Base-by-base conservation (phyloP, 2,329 filamentous ascomycete genomes). In the Penicillium sp. region DNA sequence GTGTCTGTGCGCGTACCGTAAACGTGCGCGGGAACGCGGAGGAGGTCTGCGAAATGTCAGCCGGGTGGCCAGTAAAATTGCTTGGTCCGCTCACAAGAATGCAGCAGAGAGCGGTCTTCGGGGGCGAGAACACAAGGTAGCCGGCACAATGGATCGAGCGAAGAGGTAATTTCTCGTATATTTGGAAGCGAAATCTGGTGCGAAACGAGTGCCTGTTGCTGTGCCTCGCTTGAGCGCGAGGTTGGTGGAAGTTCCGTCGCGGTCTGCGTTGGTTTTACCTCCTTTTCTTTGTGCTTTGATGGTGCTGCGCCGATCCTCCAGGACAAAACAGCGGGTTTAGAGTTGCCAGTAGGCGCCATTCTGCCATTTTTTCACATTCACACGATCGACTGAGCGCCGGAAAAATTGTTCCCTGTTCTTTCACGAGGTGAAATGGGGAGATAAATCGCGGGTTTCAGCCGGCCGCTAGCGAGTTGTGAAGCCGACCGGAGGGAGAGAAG, bases 121-220 rank as follows among this genome's bases (percentile, higher is more conserved):
- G 29, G 54, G 6, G 54, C 23, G 26, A 48, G 19, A 4, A 0
- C 6, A 11, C 17, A 56, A 19, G 54, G 54, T 8, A 56, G 30
- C 13, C 17, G 6, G 54, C 54, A 56, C 13, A 56, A 56, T 5
- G 54, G 54, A 29, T 56, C 44, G 17, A 56, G 54, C 29, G 54
- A 56, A 7, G 54, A 7, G 15, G 26, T 48, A 15, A 56, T 56
- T 26, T 56, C 54, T 19, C 45, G 30, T n/a, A 56, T 49, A 15
- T 19, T 5, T 2, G 54, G n/a, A 13, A 9, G 23, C 3, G 2
- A 9, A 9, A 38, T 3, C 21, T n/a, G 45, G 5, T 26, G 29
- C 11, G 35, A 6, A 41, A 41, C 35, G 9, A 48, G 23, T 7
- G 13, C 19, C 13, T 11, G 52, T n/a, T 54, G 19, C 26, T 17